Conservation (phyloP, 805 yeast genomes). For the Wickerhamomyces queroliae region DNA sequence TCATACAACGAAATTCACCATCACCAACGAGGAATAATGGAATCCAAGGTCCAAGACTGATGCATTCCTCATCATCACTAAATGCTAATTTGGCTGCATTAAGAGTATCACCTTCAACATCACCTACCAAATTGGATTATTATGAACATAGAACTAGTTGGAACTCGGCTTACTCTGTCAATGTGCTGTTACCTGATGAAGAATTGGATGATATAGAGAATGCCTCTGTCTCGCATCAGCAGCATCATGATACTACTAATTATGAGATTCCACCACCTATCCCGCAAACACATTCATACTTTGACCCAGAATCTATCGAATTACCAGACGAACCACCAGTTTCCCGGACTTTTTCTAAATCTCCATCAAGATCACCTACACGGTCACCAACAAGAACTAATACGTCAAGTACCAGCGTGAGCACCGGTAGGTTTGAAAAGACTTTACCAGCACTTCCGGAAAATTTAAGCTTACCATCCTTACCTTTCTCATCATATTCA, state of each 20-base stretch:
- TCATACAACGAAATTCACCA: constrained; percentile 9
- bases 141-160: constrained; percentile 23
- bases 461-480: constrained; percentile 39
- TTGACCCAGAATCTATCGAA: not conserved
- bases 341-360: too few relatives aligned
- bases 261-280: not conserved
- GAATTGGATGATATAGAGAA: not conserved
- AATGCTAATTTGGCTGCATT: not conserved
- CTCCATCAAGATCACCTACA: not conserved
- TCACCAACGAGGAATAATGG: constrained; percentile 11
- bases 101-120: constrained; percentile 15
- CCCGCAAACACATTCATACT: not conserved
- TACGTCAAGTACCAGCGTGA: not conserved
- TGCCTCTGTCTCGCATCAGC: not conserved
- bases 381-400: not conserved
- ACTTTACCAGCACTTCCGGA: constrained; percentile 36
- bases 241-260: too few relatives aligned
- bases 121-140: constrained; percentile 18
- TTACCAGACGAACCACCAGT: not conserved
- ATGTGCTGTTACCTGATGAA: constrained; percentile 10
- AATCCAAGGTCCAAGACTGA: constrained; percentile 19
- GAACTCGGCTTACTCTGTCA: constrained; percentile 20
- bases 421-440: constrained; percentile 3
- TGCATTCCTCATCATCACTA: constrained; percentile 7
- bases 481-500: constrained; percentile 49